A percentile compares a stretch with the other conserved stretches of the same genome.
Evolutionary conservation across 768 basidiomycete genomes (phyloP).

Genomic region (Neoboletus subvelutipes): DNA sequence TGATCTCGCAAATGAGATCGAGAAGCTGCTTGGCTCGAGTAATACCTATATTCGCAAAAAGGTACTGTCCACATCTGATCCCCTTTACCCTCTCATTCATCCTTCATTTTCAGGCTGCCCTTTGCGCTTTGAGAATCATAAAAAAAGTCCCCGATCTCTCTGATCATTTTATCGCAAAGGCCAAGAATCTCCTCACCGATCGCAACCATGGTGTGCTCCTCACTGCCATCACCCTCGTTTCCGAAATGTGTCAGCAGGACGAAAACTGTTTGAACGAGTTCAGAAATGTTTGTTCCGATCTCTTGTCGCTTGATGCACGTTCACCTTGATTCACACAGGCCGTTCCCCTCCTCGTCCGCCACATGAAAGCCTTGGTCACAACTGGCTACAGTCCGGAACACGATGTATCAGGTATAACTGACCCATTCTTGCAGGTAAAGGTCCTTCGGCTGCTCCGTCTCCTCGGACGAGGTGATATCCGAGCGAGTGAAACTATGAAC

Average conservation of each 20-base stretch:
- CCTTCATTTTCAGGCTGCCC: conserved; percentile 64
- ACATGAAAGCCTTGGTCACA: conserved; percentile 91
- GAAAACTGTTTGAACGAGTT: conserved; percentile 76
- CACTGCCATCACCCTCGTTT: conserved; percentile 90
- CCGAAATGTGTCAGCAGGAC: conserved; percentile 90
- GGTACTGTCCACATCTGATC: conserved; percentile 41
- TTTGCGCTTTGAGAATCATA: conserved; percentile 91
- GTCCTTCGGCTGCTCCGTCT: conserved; percentile 83
- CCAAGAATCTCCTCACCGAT: conserved; percentile 89
- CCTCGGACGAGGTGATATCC: conserved; percentile 81
- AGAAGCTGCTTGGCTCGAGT: conserved; percentile 93
- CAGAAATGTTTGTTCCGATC: conserved; percentile 63
- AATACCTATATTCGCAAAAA: conserved; percentile 99
- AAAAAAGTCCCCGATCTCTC: conserved; percentile 95
- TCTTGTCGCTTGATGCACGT: neutral
- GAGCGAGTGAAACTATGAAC: conserved; percentile 96
- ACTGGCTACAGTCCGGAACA: conserved; percentile 99
- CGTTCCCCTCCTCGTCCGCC: conserved; percentile 89
- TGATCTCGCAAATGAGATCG: conserved; percentile 96
- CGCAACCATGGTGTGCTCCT: conserved; percentile 96
- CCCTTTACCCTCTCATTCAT: neutral
- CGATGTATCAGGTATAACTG: conserved; percentile 98
- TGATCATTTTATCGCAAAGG: conserved; percentile 87
- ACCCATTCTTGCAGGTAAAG: conserved; percentile 94
- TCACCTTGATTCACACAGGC: conserved; percentile 50